Percentiles rank a stretch among this genome's conserved stretches.
Evolutionary conservation across 139 green algal genomes (phyloP).

Genomic region (Tetraselmis striata): DNA sequence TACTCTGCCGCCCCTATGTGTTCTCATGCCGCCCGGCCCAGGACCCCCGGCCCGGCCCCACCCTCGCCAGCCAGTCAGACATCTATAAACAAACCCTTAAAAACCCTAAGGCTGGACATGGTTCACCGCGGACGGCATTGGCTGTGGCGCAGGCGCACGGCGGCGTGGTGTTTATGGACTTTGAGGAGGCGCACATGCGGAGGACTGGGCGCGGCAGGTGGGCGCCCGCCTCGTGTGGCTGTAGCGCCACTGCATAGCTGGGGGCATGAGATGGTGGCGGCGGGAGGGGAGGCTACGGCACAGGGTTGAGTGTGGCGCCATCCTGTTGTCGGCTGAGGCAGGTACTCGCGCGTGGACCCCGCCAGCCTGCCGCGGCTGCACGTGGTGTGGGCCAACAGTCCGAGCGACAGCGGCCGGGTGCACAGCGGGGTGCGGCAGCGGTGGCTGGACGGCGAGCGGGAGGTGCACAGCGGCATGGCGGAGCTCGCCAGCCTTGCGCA

Average conservation of each 20-base stretch:
- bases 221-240: no score
- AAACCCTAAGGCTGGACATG: no score
- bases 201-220: conserved; percentile 19
- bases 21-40: neutral
- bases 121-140: no score
- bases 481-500: conserved; percentile 48
- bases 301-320: no score
- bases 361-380: conserved; percentile 54
- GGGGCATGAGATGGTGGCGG: no score
- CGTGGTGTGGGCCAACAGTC: conserved; percentile 55
- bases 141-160: conserved; percentile 89
- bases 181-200: conserved; percentile 30
- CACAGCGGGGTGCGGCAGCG: conserved; percentile 57
- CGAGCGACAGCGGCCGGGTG: conserved; percentile 68
- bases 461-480: conserved; percentile 46
- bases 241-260: no score
- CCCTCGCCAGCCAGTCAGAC: neutral
- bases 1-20: neutral
- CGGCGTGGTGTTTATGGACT: conserved; percentile 82
- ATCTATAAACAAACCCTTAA: neutral
- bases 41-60: neutral
- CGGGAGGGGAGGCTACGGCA: no score
- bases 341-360: conserved; percentile 45
- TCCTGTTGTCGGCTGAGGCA: no score
- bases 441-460: conserved; percentile 62